These are phyloP conservation scores for Lentinula novae-zelandiae DNA, from an alignment of 1,284 basidiomycete species.

Conservation along the genomic window DNA sequence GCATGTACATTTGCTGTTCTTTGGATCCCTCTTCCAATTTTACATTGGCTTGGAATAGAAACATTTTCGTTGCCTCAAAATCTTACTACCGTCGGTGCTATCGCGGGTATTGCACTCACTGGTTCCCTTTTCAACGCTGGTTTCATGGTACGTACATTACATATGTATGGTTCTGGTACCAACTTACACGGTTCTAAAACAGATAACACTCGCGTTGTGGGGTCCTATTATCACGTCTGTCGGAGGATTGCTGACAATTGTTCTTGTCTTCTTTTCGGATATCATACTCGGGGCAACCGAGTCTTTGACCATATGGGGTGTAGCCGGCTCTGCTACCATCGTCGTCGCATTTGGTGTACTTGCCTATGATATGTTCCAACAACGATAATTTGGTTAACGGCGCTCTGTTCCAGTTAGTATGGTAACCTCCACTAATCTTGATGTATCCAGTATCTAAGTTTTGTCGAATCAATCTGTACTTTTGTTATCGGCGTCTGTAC, in stretches of 20 bases:
- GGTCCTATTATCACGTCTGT: conserved; percentile 84
- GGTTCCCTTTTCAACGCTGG: conserved; percentile 75
- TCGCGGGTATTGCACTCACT: conserved; percentile 59
- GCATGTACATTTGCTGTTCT: conserved; percentile 58
- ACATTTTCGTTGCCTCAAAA: conserved; percentile 56
- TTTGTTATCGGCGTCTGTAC: too few relatives aligned
- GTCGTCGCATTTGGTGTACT: conserved; percentile 71
- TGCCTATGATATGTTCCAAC: conserved; percentile 60
- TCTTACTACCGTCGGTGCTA: conserved; percentile 37
- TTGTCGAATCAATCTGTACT: too few relatives aligned
- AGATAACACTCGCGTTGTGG: conserved; percentile 79
- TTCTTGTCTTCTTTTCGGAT: conserved; percentile 75
- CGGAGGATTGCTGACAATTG: conserved; percentile 79
- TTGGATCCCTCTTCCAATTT: conserved; percentile 71
- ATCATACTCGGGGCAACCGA: conserved; percentile 55
- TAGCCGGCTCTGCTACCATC: conserved; percentile 68
- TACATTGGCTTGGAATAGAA: conserved; percentile 59
- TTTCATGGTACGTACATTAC: conserved; percentile 53
- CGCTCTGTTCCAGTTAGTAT: background rate
- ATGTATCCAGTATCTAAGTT: background rate
- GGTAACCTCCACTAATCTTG: background rate
- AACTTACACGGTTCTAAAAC: background rate
- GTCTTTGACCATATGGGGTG: conserved; percentile 57
- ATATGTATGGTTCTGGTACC: too few relatives aligned
- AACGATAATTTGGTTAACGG: conserved; percentile 4